Conservation (phyloP, 1,284 basidiomycete species). For the Mycena citricolor region DNA sequence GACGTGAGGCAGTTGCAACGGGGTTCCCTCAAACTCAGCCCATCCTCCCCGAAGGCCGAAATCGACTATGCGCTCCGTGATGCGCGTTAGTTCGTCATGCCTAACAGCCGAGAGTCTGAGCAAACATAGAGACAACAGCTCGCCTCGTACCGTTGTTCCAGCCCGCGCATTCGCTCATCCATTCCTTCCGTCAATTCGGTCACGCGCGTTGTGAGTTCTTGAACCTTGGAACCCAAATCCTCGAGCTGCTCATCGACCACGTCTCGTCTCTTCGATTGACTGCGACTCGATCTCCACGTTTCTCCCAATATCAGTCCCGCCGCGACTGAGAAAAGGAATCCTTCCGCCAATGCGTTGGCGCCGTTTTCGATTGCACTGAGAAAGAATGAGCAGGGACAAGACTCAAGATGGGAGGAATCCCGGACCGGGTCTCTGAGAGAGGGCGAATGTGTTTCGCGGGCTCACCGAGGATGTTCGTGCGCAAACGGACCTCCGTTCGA, state of each 20-base stretch:
- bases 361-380: conserved; percentile 85
- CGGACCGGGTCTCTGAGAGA: conserved; percentile 78
- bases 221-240: conserved; percentile 48
- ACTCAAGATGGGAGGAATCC: conserved; percentile 21
- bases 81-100: conserved; percentile 62
- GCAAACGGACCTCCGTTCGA: conserved; percentile 72
- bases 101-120: conserved; percentile 36
- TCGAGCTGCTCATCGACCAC: conserved; percentile 75
- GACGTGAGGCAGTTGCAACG: conserved; percentile 48
- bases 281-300: conserved; percentile 74
- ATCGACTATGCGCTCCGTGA: conserved; percentile 70
- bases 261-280: conserved; percentile 72
- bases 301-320: conserved; percentile 77
- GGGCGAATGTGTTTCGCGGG: conserved; percentile 77
- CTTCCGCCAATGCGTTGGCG: conserved; percentile 82
- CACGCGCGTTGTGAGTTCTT: conserved; percentile 46
- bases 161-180: conserved; percentile 44
- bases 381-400: neutral
- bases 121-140: neutral
- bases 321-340: conserved; percentile 83
- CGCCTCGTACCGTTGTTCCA: conserved; percentile 45
- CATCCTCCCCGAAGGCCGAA: conserved; percentile 70
- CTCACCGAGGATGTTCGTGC: conserved; percentile 80
- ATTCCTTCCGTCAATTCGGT: conserved; percentile 45
- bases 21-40: conserved; percentile 60